Percentiles rank a stretch among this genome's conserved stretches.
phyloP scores from a whole-genome alignment of 163 green algal genomes.

The Picocystis sp. region DNA sequence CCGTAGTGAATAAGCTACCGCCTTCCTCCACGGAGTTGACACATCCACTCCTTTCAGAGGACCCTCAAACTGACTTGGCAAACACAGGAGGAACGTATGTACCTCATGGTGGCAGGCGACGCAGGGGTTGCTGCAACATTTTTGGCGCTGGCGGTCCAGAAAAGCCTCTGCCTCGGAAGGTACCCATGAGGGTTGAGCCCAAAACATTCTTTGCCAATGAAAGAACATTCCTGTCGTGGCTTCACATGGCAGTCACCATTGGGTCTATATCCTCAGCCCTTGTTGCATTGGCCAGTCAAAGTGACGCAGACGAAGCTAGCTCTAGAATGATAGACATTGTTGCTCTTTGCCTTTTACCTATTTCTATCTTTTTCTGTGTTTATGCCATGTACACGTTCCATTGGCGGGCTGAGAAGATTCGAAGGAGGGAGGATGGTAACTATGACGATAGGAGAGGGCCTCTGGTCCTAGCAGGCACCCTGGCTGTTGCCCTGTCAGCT shows the following conservation, averaged over 20 bases:
- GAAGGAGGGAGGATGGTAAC: conserved; percentile 61
- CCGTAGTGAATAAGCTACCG: no score
- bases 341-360: conserved; percentile 67
- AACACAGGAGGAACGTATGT: not conserved
- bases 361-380: conserved; percentile 57
- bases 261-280: conserved; percentile 63
- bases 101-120: no score
- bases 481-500: conserved; percentile 42
- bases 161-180: conserved; percentile 37
- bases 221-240: conserved; percentile 80
- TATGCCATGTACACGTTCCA: conserved; percentile 71
- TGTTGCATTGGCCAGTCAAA: conserved; percentile 40
- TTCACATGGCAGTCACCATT: conserved; percentile 78
- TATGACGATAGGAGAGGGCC: conserved; percentile 59
- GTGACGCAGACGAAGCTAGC: conserved; percentile 62
- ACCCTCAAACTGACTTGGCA: not conserved
- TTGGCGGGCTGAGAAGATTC: conserved; percentile 60
- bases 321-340: conserved; percentile 67
- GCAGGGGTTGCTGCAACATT: no score
- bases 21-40: no score
- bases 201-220: conserved; percentile 92
- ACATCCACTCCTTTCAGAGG: no score
- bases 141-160: no score
- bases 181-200: conserved; percentile 63
- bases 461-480: conserved; percentile 42